phyloP scores from a whole-genome alignment of 202 grass and related monocot species.

The Musa balbisiana region DNA sequence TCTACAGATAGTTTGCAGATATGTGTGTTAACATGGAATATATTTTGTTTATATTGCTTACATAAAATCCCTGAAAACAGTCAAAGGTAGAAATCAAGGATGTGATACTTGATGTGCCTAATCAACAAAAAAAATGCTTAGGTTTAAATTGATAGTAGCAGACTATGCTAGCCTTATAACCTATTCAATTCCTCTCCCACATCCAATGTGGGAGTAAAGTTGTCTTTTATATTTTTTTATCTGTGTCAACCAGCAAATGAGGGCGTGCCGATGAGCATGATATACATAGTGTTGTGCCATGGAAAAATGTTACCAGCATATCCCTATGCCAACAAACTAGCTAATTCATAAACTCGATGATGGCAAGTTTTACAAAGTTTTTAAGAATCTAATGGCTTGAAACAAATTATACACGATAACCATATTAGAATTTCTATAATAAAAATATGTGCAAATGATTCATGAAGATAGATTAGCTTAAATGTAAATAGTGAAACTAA shows the following conservation, averaged over 20 bases:
- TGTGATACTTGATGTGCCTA: too few species aligned
- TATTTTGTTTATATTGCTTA: neutral
- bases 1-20: neutral
- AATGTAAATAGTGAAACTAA: constrained; percentile 15
- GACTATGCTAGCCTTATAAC: too few species aligned
- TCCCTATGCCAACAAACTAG: neutral
- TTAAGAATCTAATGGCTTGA: neutral
- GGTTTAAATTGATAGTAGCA: too few species aligned
- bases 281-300: too few species aligned
- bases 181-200: too few species aligned
- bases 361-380: neutral
- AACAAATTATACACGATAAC: neutral
- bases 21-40: neutral
- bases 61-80: neutral
- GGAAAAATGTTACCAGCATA: neutral
- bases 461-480: neutral
- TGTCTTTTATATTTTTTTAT: too few species aligned
- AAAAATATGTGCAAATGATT: neutral
- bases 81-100: neutral
- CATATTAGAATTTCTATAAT: neutral
- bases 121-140: too few species aligned
- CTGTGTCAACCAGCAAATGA: too few species aligned
- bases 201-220: too few species aligned
- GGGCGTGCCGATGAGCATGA: too few species aligned
- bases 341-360: neutral